Base-by-base conservation (phyloP, 2,329 filamentous ascomycete genomes). In the Colletotrichum agaves region DNA sequence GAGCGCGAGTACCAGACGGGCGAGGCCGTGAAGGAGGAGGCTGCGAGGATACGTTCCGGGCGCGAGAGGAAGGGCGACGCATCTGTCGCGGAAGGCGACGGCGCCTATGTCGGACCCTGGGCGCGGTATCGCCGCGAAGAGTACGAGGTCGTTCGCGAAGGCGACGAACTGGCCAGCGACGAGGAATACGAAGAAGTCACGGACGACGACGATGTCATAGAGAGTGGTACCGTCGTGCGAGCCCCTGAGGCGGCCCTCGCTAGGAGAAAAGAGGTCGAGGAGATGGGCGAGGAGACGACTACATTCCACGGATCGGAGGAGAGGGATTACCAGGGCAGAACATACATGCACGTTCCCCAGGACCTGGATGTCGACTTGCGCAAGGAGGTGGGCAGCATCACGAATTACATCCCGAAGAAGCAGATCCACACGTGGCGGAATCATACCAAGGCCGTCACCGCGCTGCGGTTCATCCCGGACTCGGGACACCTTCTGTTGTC, bases 261-360 rank as follows among this genome's bases (percentile, higher is more conserved):
- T 39, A 82, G 83, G 70, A 79, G 89, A 72, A 87, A 88, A 76
- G 82, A 88, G 75, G 84, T 85, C 8, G 87, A 90, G 75, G 84
- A 85, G 71, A 71, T 85, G 74, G 89, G 89, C 67, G 87, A 87
- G 27, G 96, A 99, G 82, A 96, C 91, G 59, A 94, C 91, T 47
- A 90, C 90, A 49, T 99, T 98, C 80, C 92, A 97, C 75, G 96
- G 94, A 70, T 86, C 87, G 44, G 85, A 92, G 75, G 84, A 96
- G 80, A 91, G 90, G 83, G 96, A 99, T 78, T 99, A 99, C 82
- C 92, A 97, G 78, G 96, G 96, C 53, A 87, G 96, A 71, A 97
- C 95, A 37, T 99, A 97, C 78, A 98, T 99, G 95, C 96, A 99
- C 80, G 86, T 98, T 50, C 96, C 96, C 3, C 94, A 93, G 78